Percentiles rank a stretch among this genome's conserved stretches.
These are phyloP conservation scores for Ballota nigra DNA, from an alignment of 257 asterid genomes.

Conservation along the genomic window DNA sequence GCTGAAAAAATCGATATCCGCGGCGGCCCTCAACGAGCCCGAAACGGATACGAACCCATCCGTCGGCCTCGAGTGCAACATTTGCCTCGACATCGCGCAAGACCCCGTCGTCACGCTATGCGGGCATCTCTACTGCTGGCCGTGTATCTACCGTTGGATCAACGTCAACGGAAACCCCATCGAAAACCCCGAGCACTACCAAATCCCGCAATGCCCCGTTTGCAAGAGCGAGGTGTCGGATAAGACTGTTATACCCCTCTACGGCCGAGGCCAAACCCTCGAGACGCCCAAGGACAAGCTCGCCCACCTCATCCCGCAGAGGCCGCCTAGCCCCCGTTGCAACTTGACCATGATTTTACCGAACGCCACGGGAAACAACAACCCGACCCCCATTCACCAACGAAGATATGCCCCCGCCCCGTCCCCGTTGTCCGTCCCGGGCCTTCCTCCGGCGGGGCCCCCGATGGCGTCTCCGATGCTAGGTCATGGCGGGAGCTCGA, in stretches of 20 bases:
- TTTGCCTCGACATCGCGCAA: constrained; percentile 62
- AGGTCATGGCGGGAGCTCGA: constrained; percentile 14
- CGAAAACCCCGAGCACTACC: constrained; percentile 27
- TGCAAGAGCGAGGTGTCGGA: constrained; percentile 62
- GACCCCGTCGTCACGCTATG: constrained; percentile 83
- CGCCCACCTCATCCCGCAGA: constrained; percentile 44
- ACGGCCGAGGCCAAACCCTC: constrained; percentile 53
- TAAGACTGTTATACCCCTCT: constrained; percentile 65
- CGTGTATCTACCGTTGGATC: constrained; percentile 82
- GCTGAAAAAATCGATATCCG: constrained; percentile 26
- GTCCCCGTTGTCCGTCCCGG: neutral
- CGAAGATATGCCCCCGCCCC: neutral
- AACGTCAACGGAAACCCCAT: constrained; percentile 28
- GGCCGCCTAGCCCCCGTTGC: constrained; percentile 56
- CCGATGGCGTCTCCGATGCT: constrained; percentile 22
- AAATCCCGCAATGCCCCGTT: constrained; percentile 64
- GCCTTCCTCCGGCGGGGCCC: neutral
- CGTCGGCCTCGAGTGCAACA: constrained; percentile 66
- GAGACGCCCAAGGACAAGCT: constrained; percentile 32
- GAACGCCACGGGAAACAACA: constrained; percentile 8
- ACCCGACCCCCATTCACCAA: constrained; percentile 26
- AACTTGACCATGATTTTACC: constrained; percentile 4
- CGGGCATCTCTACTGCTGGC: constrained; percentile 94
- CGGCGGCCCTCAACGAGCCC: constrained; percentile 25
- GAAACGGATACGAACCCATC: constrained; percentile 43